Evolutionary conservation across 23 red algal species (phyloP), one percentile per base, ranked within the genome.

Genomic region (Chondrus crispus): DNA sequence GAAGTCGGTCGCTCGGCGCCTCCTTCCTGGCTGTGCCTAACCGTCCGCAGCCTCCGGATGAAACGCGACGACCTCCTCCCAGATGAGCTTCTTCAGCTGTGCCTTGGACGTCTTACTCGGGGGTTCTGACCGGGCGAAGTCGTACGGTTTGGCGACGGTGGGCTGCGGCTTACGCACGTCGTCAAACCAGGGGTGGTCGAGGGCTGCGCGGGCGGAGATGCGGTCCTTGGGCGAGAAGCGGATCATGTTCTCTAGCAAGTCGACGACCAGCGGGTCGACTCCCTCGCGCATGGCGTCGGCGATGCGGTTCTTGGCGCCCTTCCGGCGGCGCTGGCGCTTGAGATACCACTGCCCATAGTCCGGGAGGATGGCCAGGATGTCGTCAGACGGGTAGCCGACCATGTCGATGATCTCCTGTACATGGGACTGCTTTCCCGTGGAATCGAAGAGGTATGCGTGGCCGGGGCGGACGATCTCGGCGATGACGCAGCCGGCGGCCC

Each of bases 401-500:
- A 95, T 49, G 33, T 88, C 66, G 28, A 90, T 70, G 50, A 98
- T 95, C 44, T 87, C 82, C 28, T 95, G 75, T 22, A 98, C 39
- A 68, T 98, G 93, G 37, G 90, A 91, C 13, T 89, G 96, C 40
- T 81, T 87, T 20, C 68, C 92, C 3, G 71, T 88, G 63, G 51
- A 66, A 74, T 93, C 92, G 83, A 95, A 92, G 36, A 93, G 85
- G 46, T 69, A 82, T n/a, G 64, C 20, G 80, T 95, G 94, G 16
- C 88, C 57, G 47, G 96, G 96, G 52, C 84, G 72, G 42, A 96
- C 35, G 42, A 99, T 37, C 64, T 96, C 91, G 26, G 88, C 92
- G 30, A 99, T 87, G 30, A 99, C 93, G 87, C 94, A 96, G 18
- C 94, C 97, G 30, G 88, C 91, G 36, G 90, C 90, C 97, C 97